These are phyloP conservation scores for Boletus rufocinnamomeus DNA, from an alignment of 768 basidiomycete genomes.

Conservation along the genomic window DNA sequence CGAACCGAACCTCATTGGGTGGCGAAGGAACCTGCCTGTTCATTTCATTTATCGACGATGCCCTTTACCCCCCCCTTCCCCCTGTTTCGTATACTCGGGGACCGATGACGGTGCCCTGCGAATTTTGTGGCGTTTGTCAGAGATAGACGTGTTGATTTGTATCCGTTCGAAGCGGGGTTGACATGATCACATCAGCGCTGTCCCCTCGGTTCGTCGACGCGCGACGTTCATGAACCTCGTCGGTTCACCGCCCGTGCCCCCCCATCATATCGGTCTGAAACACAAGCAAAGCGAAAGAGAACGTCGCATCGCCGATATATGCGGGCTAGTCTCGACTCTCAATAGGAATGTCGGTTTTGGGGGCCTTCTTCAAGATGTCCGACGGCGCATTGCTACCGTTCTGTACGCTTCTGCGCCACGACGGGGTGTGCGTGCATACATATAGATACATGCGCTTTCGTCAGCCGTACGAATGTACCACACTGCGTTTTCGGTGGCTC, in stretches of 20 bases:
- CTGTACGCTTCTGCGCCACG: background rate
- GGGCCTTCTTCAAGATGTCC: background rate
- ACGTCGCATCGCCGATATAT: background rate
- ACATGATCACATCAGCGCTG: background rate
- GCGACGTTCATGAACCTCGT: background rate
- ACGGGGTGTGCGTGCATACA: background rate
- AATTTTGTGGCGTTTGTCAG: background rate
- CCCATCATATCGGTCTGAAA: background rate
- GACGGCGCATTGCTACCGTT: background rate
- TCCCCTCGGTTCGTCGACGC: background rate
- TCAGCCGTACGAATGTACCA: background rate
- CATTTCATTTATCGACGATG: background rate
- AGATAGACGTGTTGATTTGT: background rate
- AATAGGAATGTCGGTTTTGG: background rate
- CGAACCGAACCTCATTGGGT: background rate
- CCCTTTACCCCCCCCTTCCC: background rate
- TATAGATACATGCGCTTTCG: background rate
- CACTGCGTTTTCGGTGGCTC: no score
- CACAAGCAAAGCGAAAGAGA: background rate
- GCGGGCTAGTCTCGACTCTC: background rate
- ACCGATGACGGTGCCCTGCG: background rate
- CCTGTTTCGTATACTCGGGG: background rate
- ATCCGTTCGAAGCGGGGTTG: background rate
- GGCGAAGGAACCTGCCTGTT: background rate
- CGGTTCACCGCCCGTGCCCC: background rate